phyloP scores from a whole-genome alignment of 2,329 filamentous ascomycete species.

The Cytospora schulzeri region DNA sequence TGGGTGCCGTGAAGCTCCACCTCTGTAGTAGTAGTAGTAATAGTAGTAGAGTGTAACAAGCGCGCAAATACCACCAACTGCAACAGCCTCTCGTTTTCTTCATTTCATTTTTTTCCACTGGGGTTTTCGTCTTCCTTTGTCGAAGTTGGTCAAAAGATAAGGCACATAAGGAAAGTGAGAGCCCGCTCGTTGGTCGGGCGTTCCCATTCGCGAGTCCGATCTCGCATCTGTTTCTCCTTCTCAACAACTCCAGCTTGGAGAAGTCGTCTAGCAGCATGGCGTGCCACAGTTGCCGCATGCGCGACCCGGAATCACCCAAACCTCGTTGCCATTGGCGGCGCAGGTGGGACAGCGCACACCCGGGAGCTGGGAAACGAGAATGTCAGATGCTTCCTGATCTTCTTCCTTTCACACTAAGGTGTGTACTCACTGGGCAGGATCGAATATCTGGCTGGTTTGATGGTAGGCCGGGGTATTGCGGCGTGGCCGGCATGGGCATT shows the following conservation, averaged over 20 bases:
- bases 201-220: background rate
- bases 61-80: slow-evolving; percentile 24
- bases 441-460: slow-evolving; percentile 22
- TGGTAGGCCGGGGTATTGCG: slow-evolving; percentile 22
- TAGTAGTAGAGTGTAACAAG: slow-evolving; percentile 21
- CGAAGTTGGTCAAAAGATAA: background rate
- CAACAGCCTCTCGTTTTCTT: slow-evolving; percentile 10
- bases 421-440: slow-evolving; percentile 28
- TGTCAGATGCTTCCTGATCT: slow-evolving; percentile 5
- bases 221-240: slow-evolving; percentile 14
- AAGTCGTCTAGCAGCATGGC: slow-evolving; percentile 37
- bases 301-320: slow-evolving; percentile 58
- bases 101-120: background rate
- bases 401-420: background rate
- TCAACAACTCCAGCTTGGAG: background rate
- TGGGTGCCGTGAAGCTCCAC: slow-evolving; percentile 27
- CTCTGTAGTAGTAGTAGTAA: slow-evolving; percentile 20
- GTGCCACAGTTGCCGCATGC: slow-evolving; percentile 55
- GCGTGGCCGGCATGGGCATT: slow-evolving; percentile 17
- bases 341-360: slow-evolving; percentile 57
- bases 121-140: background rate
- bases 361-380: slow-evolving; percentile 40
- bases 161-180: background rate
- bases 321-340: slow-evolving; percentile 50
- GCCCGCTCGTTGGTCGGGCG: background rate